Conservation (phyloP, 139 green algal genomes). For the Chlorella sp. region DNA sequence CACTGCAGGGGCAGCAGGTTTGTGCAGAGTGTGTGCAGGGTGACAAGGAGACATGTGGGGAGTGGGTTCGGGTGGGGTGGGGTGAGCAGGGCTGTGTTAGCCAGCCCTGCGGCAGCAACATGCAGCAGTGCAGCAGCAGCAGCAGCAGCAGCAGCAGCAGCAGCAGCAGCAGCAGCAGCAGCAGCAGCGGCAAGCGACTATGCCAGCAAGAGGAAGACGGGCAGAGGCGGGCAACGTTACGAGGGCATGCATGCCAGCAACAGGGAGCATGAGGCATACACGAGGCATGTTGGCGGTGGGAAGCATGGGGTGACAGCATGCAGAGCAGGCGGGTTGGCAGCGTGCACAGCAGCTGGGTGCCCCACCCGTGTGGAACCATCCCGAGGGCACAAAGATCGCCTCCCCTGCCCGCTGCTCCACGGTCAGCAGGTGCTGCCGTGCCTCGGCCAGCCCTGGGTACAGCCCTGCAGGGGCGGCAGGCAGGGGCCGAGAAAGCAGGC, state of each 20-base stretch:
- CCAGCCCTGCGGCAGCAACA: too few relatives aligned
- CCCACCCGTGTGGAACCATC: constrained; percentile 90
- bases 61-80: too few relatives aligned
- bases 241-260: not conserved
- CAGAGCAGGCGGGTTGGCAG: not conserved
- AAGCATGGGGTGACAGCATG: not conserved
- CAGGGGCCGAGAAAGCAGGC: not conserved
- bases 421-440: constrained; percentile 44
- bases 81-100: not conserved
- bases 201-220: not conserved
- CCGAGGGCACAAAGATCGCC: constrained; percentile 91
- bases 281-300: not conserved
- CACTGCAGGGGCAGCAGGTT: not conserved
- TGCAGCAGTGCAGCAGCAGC: not conserved
- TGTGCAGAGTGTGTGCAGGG: not conserved
- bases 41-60: too few relatives aligned
- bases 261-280: too few relatives aligned
- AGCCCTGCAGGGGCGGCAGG: not conserved
- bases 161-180: not conserved
- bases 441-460: constrained; percentile 55
- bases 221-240: too few relatives aligned
- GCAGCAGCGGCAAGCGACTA: not conserved
- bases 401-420: constrained; percentile 77
- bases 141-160: not conserved
- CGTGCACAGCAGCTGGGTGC: not conserved